phyloP scores from a whole-genome alignment of 257 asterid genomes.

The Penstemon davidsonii region DNA sequence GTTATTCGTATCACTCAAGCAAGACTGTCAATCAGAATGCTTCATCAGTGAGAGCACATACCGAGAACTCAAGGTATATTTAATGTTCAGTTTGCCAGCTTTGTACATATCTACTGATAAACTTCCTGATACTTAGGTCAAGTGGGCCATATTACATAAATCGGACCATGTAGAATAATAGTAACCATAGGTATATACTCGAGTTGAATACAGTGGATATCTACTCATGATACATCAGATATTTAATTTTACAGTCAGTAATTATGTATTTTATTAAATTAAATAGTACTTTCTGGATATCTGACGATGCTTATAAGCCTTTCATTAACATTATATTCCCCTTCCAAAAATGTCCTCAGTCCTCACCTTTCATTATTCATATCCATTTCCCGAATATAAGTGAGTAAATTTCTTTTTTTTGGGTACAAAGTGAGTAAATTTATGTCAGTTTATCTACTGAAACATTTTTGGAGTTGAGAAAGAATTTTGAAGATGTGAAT shows the following conservation, averaged over 20 bases:
- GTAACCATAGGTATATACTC: neutral
- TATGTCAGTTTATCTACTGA: too few relatives aligned
- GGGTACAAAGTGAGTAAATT: too few relatives aligned
- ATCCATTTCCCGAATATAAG: too few relatives aligned
- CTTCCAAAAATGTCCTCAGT: neutral
- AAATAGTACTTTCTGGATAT: too few relatives aligned
- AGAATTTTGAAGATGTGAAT: too few relatives aligned
- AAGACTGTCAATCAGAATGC: slow-evolving; percentile 31
- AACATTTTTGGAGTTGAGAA: too few relatives aligned
- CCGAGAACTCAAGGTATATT: slow-evolving; percentile 66
- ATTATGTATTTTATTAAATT: neutral
- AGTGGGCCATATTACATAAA: neutral
- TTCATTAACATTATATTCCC: neutral
- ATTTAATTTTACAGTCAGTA: neutral
- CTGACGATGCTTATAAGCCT: neutral
- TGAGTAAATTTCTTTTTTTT: too few relatives aligned
- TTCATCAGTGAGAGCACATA: slow-evolving; percentile 45
- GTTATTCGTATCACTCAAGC: slow-evolving; percentile 45
- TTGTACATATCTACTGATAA: slow-evolving; percentile 2
- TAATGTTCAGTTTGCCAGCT: slow-evolving; percentile 14
- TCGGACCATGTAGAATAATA: neutral
- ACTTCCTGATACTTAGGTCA: slow-evolving; percentile 11
- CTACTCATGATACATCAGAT: neutral
- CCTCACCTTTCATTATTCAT: too few relatives aligned
- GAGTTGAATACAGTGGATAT: neutral